phyloP scores from a whole-genome alignment of 441 rosid genomes.

The Hypseocharis bilobata region DNA sequence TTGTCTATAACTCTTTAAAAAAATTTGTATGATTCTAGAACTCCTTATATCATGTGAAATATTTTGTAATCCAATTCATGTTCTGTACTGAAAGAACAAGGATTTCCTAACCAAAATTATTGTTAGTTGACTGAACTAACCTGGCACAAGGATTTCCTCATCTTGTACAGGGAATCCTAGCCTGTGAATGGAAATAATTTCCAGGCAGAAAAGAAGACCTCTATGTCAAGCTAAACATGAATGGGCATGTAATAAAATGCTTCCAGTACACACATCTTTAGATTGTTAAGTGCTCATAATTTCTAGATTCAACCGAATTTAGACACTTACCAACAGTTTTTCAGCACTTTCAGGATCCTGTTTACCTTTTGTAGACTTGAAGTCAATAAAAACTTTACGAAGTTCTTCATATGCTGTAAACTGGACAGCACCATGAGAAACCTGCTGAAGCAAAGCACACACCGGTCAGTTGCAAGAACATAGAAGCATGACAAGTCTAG shows the following conservation, averaged over 20 bases:
- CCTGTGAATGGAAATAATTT: not conserved
- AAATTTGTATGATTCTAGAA: too few relatives aligned
- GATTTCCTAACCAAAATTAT: not conserved
- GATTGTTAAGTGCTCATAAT: not conserved
- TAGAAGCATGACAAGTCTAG: constrained; percentile 1
- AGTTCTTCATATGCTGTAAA: constrained; percentile 85
- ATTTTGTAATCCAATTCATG: constrained; percentile 1
- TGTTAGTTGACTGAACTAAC: not conserved
- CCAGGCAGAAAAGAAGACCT: not conserved
- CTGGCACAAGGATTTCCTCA: not conserved
- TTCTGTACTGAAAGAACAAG: not conserved
- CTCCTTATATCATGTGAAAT: not conserved
- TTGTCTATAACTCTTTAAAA: not conserved
- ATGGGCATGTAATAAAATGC: not conserved
- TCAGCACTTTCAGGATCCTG: constrained; percentile 26
- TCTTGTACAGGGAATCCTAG: not conserved
- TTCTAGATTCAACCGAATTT: constrained; percentile 9
- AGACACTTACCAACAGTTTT: constrained; percentile 45
- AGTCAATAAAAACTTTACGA: constrained; percentile 49
- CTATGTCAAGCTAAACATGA: not conserved
- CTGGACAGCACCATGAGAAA: constrained; percentile 90
- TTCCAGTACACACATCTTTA: not conserved
- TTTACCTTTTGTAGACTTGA: constrained; percentile 35
- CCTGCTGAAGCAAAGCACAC: constrained; percentile 55
- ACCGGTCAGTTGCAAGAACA: constrained; percentile 13